Base-by-base conservation (phyloP, 2,329 filamentous ascomycete species). In the Verticillium zaregamsianum region DNA sequence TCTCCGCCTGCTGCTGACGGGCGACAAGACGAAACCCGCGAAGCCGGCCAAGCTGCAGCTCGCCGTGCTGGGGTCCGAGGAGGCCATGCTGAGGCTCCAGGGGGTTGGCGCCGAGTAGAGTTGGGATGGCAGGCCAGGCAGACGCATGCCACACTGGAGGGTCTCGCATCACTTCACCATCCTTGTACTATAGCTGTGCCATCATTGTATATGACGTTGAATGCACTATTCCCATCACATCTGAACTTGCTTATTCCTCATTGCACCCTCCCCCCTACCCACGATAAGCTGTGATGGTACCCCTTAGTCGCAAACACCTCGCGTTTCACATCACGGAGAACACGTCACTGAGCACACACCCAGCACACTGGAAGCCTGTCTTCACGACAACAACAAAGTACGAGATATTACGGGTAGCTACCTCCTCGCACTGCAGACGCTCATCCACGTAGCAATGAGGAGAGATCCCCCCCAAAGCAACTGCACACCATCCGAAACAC, bases 31-130 rank as follows among this genome's bases (percentile, higher is more conserved):
- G 9, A 54, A 54, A 28, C 63, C 61, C 17, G 63, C 64, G 9
- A 66, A 65, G 59, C 64, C 64, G 15, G 64, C 64, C 37, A 66
- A 66, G 61, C n/a, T 63, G 59, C 63, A 65, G 40, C 63, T 66
- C 15, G 58, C 61, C 32, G 39, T 66, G 28, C 56, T 66, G 15
- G 64, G 64, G 3, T 55, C 61, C 2, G 59, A 59, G 15, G 64
- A 66, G 63, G 61, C 63, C 11, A 15, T 66, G 59, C 23, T 58
- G 31, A 59, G 64, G 58, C 58, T 59, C 11, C 58, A 32, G 15
- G 39, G 58, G 40, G 31, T 11, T n/a, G 5, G 28, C 54, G 28
- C 31, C 11, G 33, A 14, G 54, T 25, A 11, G 8, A 55, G 8
- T 17, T 55, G 6, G 54, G n/a, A 9, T 7, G 25, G 9, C n/a